Evolutionary conservation across 2,329 filamentous ascomycete genomes (phyloP).

Genomic region (Colletotrichum coccodes): DNA sequence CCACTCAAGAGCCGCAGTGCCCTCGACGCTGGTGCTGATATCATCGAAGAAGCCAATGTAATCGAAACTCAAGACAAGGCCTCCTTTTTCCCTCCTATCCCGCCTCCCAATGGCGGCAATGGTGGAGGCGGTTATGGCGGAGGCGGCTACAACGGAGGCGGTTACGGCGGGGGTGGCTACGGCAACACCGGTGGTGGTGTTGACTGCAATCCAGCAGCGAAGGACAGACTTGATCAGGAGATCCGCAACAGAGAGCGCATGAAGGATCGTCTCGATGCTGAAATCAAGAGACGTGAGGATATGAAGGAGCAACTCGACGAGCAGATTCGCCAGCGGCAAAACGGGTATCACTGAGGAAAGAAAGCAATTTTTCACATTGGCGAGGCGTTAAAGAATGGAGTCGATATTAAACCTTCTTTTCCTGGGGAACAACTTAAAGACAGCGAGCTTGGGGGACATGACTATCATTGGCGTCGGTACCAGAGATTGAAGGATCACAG

Average conservation of each 20-base stretch:
- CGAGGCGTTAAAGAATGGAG: background rate
- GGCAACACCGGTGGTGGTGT: background rate
- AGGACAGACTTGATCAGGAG: conserved; percentile 35
- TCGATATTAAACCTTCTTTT: too few relatives aligned
- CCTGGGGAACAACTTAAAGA: background rate
- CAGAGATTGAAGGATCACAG: background rate
- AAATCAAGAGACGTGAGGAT: conserved; percentile 13
- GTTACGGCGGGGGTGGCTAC: conserved; percentile 8
- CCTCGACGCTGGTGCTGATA: background rate
- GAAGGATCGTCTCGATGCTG: conserved; percentile 38
- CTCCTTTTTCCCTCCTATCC: too few relatives aligned
- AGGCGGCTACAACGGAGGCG: background rate
- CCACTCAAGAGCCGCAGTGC: background rate
- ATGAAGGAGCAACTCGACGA: conserved; percentile 15
- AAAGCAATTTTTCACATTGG: background rate
- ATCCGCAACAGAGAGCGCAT: conserved; percentile 39
- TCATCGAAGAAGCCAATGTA: background rate
- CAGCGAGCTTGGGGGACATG: too few relatives aligned
- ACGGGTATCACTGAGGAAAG: background rate
- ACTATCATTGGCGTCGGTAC: background rate
- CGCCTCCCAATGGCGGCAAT: background rate
- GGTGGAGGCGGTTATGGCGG: background rate
- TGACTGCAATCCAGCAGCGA: background rate
- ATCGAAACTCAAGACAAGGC: background rate
- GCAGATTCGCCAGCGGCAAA: conserved; percentile 7